Percentiles rank a stretch among this genome's conserved stretches.
Conservation (phyloP, 2,329 filamentous ascomycete genomes). For the Teratosphaeria pseudoeucalypti region DNA sequence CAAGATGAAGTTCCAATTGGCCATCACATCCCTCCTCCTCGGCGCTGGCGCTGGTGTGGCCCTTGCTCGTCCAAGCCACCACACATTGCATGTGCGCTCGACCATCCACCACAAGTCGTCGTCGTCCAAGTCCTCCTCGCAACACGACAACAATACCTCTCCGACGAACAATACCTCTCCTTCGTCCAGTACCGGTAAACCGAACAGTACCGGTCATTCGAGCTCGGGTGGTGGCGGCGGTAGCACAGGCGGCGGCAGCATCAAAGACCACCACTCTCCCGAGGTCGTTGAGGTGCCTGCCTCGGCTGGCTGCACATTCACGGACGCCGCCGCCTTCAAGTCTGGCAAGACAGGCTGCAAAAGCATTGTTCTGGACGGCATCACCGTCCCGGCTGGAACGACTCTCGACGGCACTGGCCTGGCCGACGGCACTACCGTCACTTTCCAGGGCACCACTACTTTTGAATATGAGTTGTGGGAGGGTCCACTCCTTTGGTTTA, state of each 20-base stretch:
- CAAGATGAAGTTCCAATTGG: background rate
- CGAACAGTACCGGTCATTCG: background rate
- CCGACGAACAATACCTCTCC: background rate
- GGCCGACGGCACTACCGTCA: conserved; percentile 26
- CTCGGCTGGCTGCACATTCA: conserved; percentile 23
- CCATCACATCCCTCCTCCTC: conserved; percentile 1
- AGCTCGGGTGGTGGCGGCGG: no score
- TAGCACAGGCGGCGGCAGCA: background rate
- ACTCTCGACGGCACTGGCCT: conserved; percentile 29
- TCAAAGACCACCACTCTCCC: background rate
- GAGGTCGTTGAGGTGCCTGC: background rate
- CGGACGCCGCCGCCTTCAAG: conserved; percentile 17
- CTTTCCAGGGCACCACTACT: conserved; percentile 54
- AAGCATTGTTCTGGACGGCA: conserved; percentile 28
- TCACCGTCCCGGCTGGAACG: conserved; percentile 27
- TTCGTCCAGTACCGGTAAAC: no score
- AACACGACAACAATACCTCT: no score
- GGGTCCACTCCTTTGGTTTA: conserved; percentile 53
- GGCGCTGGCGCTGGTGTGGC: conserved; percentile 3
- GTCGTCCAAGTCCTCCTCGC: background rate
- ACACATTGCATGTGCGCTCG: background rate
- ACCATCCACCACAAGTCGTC: background rate
- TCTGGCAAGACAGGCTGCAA: conserved; percentile 27
- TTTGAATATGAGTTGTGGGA: conserved; percentile 58
- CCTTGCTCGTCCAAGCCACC: background rate